Base-by-base conservation (phyloP, 2,329 filamentous ascomycete species). In the Chalaropsis ovoidea region DNA sequence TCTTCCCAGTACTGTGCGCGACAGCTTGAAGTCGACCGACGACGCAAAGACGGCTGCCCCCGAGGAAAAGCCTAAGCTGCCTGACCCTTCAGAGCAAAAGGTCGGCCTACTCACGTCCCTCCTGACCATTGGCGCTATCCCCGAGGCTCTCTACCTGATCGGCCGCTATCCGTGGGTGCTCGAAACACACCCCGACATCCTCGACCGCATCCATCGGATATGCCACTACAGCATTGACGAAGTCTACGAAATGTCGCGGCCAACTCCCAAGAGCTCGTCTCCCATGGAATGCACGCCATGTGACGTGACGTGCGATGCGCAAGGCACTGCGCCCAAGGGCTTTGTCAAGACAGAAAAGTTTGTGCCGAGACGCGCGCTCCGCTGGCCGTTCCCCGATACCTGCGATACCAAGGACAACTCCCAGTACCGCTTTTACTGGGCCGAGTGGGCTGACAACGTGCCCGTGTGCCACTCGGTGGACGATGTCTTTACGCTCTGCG, bases 381-480 rank as follows among this genome's bases (percentile, higher is more conserved):
- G 89, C 68, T 96, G 93, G 93, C 88, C 91, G 3, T 87, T 88
- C 70, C 84, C 90, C 4, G 92, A 96, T 70, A 86, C 84, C 70
- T 81, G 81, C 69, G 89, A 94, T 71, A 85, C 84, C 31, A 86
- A 86, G 65, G 89, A 91, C 70, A 86, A 86, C 22, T 81, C 82
- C n/a, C 83, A 88, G 63, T 97, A 96, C 74, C 85, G 88, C 42
- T 97, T 95, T 73, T 99, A 99, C 75, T 96, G 94, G 86, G 91
- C 96, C 67, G 94, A 97, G 70, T 99, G 94, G 94, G 82, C 86
- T 1, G 93, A 97, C 75, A 95, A 94, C 69, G 81, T 99, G 58
- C 95, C 94, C 0, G 78, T 96, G 22, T 99, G 94, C 72, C 92
- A 95, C 73, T 88, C 81, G 1, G 85, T 96, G 5, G 90, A 96